Evolutionary conservation across 2,329 filamentous ascomycete species (phyloP).

Genomic region (Arthrobotrys megalospora): DNA sequence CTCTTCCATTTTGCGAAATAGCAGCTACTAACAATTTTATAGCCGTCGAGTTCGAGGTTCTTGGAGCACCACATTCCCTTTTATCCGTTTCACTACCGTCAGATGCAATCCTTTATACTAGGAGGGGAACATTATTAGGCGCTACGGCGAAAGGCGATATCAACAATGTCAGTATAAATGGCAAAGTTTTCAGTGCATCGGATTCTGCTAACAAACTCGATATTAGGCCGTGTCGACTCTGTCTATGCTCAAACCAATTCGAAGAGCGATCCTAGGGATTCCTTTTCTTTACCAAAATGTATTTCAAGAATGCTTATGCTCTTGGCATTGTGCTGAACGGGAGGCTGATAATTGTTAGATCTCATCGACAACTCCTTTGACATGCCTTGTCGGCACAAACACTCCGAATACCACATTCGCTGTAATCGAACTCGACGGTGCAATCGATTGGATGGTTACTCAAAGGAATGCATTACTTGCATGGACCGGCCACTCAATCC

Average conservation of each 20-base stretch:
- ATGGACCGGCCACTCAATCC: slow-evolving; percentile 92
- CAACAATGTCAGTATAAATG: slow-evolving; percentile 78
- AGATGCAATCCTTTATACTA: slow-evolving; percentile 92
- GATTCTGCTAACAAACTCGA: slow-evolving; percentile 17
- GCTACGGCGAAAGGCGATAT: slow-evolving; percentile 81
- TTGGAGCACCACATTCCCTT: slow-evolving; percentile 92
- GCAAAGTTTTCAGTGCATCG: background rate
- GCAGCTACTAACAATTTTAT: slow-evolving; percentile 32
- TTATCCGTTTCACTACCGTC: slow-evolving; percentile 93
- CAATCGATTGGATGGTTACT: slow-evolving; percentile 93
- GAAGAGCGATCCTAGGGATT: slow-evolving; percentile 83
- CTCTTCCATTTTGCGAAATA: background rate
- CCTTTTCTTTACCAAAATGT: slow-evolving; percentile 92
- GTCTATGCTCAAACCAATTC: slow-evolving; percentile 86
- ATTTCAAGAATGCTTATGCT: background rate
- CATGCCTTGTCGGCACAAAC: slow-evolving; percentile 88
- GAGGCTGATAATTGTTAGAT: slow-evolving; percentile 25
- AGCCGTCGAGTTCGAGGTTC: slow-evolving; percentile 96
- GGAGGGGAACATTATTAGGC: slow-evolving; percentile 89
- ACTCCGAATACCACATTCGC: slow-evolving; percentile 88
- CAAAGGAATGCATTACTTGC: slow-evolving; percentile 91
- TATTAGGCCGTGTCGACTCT: slow-evolving; percentile 86
- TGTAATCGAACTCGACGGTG: slow-evolving; percentile 90
- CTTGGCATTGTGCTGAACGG: background rate
- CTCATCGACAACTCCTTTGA: slow-evolving; percentile 86